Evolutionary conservation across 169 alveolate genomes (phyloP), one percentile per base, ranked within the genome.

Genomic region (Plasmodium relictum): DNA sequence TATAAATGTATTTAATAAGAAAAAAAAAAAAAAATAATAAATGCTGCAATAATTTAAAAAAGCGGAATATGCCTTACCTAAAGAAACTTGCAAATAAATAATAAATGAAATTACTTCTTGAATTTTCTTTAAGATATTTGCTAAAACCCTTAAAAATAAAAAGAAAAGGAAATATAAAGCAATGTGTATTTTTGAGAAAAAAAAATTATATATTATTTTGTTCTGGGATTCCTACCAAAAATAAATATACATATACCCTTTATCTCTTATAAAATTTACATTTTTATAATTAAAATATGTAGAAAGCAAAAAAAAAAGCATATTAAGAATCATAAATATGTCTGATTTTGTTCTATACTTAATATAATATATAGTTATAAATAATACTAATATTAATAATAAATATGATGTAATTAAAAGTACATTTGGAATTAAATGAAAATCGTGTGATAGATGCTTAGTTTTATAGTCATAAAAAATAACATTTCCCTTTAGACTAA

Each of bases 381-480:
- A 45, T 41, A 62, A 20, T 9, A 78, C 56, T 24, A 62, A 14
- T 22, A 63, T 4, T 78, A 78, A 58, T 44, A 78, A 65, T 16
- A 78, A 9, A 59, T 22, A 18, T 5, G 76, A 24, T 9, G 70
- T 37, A 48, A 63, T n/a, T 41, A 63, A 52, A n/a, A 78, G 78
- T 7, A 78, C 89, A 62, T 65, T 65, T 3, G 89, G 89, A 10
- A 78, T 78, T 54, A 78, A 78, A 45, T 44, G 74, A 66, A 63
- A 78, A 41, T 78, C 89, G 48, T 78, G 76, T 8, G 89, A 78
- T 52, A 78, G 18, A 41, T 78, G 89, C 50, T 78, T 78, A n/a
- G 89, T 78, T 42, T 37, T 78, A 50, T 78, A 78, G 22, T 78
- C 89, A 78, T 78, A 78, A 65, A 78, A 78, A 78, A 78, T 69